Evolutionary conservation across 345 rosid genomes (phyloP).

Genomic region (Salix purpurea): DNA sequence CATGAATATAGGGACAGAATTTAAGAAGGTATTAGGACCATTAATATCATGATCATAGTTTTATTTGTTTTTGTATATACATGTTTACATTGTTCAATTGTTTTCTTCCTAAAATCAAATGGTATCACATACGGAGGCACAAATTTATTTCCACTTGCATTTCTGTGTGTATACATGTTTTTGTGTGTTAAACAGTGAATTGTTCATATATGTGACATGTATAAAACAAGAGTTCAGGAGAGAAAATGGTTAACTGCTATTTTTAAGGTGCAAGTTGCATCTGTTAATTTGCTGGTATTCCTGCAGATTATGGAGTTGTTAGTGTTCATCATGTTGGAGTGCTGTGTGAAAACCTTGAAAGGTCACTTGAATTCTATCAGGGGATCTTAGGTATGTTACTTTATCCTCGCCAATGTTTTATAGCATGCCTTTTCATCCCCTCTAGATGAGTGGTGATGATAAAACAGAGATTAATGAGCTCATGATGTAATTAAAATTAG

Average conservation of each 20-base stretch:
- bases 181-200: neutral
- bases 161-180: neutral
- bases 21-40: neutral
- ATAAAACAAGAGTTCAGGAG: neutral
- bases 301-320: slow-evolving; percentile 77
- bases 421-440: neutral
- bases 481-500: slow-evolving; percentile 24
- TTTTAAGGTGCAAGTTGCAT: neutral
- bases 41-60: neutral
- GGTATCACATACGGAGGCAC: neutral
- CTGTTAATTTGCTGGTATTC: neutral
- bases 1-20: neutral
- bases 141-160: neutral
- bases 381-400: slow-evolving; percentile 49
- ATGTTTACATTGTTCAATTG: no score
- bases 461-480: slow-evolving; percentile 4
- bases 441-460: neutral
- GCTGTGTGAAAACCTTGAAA: slow-evolving; percentile 74
- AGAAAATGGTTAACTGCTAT: neutral
- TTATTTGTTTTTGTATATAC: no score
- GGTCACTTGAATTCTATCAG: slow-evolving; percentile 84
- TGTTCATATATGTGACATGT: neutral
- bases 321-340: slow-evolving; percentile 86
- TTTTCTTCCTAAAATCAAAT: neutral
- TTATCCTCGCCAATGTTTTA: neutral